Percentiles rank a stretch among this genome's conserved stretches.
phyloP scores from a whole-genome alignment of 1,139 yeast species.

The Pichia sp. region DNA sequence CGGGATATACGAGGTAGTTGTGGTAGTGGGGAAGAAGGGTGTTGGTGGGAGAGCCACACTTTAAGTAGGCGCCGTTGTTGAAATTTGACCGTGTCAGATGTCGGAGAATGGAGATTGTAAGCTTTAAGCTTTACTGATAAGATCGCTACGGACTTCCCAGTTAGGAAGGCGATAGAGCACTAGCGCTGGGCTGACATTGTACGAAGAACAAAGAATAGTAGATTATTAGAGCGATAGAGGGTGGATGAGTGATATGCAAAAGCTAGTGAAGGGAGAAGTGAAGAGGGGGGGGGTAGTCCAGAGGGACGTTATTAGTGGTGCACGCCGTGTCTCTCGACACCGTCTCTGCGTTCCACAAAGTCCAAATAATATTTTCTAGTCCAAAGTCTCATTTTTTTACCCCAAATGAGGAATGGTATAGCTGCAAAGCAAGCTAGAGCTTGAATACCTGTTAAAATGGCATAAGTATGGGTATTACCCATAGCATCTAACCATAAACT shows the following conservation, averaged over 20 bases:
- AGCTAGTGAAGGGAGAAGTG: background rate
- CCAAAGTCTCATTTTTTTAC: slow-evolving; percentile 58
- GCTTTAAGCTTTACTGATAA: no score
- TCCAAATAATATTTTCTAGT: slow-evolving; percentile 55
- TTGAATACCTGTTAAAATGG: slow-evolving; percentile 66
- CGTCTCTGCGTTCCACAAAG: slow-evolving; percentile 56
- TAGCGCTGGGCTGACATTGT: no score
- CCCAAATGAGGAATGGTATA: slow-evolving; percentile 63
- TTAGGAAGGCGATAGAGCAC: no score
- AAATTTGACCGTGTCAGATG: no score
- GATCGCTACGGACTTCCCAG: no score
- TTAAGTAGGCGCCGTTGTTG: no score
- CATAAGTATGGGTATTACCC: slow-evolving; percentile 67
- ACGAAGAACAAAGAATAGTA: no score
- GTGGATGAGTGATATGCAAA: background rate
- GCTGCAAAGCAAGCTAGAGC: slow-evolving; percentile 56
- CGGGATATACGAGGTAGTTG: no score
- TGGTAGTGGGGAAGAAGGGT: no score
- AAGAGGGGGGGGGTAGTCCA: background rate
- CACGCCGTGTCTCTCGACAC: slow-evolving; percentile 11
- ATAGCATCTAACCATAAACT: slow-evolving; percentile 62
- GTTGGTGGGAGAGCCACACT: no score
- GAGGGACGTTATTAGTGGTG: background rate
- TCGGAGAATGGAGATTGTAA: no score
- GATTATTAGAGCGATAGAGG: no score